Evolutionary conservation across 805 yeast species (phyloP).

Genomic region (Kuraishia ogatae): DNA sequence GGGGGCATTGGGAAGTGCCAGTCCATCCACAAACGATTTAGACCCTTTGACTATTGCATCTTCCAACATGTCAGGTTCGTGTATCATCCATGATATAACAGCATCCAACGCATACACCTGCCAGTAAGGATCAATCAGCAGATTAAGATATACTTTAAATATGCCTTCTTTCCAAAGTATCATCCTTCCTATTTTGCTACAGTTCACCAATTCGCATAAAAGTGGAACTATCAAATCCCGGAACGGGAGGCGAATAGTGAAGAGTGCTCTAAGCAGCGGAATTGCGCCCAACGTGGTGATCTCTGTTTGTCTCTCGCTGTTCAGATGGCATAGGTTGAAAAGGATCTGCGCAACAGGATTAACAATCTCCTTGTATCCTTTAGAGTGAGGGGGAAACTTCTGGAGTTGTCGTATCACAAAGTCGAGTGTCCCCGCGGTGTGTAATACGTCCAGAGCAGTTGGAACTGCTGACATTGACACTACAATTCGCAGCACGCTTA

Average conservation of each 20-base stretch:
- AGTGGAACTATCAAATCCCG: constrained; percentile 36
- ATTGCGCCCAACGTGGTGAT: constrained; percentile 30
- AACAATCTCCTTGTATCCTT: constrained; percentile 27
- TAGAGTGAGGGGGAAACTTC: constrained; percentile 1
- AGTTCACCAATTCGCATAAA: constrained; percentile 33
- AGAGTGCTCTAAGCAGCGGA: constrained; percentile 25
- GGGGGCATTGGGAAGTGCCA: background rate
- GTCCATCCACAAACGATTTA: background rate
- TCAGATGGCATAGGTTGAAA: constrained; percentile 35
- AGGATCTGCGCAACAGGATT: constrained; percentile 32
- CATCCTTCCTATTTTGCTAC: constrained; percentile 24
- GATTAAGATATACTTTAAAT: constrained; percentile 19
- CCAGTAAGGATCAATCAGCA: constrained; percentile 37
- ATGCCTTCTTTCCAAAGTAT: constrained; percentile 22
- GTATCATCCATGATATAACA: constrained; percentile 12
- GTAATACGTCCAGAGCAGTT: constrained; percentile 3
- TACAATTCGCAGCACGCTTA: constrained; percentile 26
- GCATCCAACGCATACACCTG: constrained; percentile 37
- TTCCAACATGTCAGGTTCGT: constrained; percentile 2
- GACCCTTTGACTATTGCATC: background rate
- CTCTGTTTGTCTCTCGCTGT: constrained; percentile 29
- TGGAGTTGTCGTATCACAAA: constrained; percentile 20
- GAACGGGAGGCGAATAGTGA: constrained; percentile 31
- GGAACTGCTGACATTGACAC: constrained; percentile 11
- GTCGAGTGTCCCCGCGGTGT: constrained; percentile 24